Conservation (phyloP, 2,329 filamentous ascomycete genomes). For the Hirsutella minnesotensis region DNA sequence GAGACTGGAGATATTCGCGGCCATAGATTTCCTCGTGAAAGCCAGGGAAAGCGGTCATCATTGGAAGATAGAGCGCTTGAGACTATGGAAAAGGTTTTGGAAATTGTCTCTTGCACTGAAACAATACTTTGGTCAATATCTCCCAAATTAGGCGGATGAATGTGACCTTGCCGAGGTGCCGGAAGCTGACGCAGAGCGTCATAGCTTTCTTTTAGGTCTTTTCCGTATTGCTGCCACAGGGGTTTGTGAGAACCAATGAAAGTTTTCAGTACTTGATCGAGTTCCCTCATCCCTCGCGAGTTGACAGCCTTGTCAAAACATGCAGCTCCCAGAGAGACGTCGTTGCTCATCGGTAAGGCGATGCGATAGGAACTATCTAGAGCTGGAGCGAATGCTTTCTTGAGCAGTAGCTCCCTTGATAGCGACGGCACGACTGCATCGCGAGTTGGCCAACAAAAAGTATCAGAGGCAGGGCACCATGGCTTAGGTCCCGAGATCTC, state of each 20-base stretch:
- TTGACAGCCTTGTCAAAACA: too few species aligned
- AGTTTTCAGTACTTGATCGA: neutral
- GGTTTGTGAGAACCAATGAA: slow-evolving; percentile 1
- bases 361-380: too few species aligned
- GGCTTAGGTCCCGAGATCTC: neutral
- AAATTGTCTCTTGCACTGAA: neutral
- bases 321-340: too few species aligned
- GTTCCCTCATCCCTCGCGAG: neutral
- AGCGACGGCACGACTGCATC: too few species aligned
- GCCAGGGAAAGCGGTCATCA: slow-evolving; percentile 20
- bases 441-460: too few species aligned
- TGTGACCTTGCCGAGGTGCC: neutral
- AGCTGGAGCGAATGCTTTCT: neutral
- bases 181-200: neutral
- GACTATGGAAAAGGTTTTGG: neutral
- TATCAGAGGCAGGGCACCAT: too few species aligned
- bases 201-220: slow-evolving; percentile 6
- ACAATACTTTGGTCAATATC: neutral
- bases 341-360: too few species aligned
- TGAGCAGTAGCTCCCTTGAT: neutral
- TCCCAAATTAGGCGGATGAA: neutral
- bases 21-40: slow-evolving; percentile 28
- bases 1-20: slow-evolving; percentile 29
- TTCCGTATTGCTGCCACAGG: slow-evolving; percentile 8
- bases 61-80: neutral